Evolutionary conservation across 441 rosid genomes (phyloP).

Genomic region (Bruguiera hainesii): DNA sequence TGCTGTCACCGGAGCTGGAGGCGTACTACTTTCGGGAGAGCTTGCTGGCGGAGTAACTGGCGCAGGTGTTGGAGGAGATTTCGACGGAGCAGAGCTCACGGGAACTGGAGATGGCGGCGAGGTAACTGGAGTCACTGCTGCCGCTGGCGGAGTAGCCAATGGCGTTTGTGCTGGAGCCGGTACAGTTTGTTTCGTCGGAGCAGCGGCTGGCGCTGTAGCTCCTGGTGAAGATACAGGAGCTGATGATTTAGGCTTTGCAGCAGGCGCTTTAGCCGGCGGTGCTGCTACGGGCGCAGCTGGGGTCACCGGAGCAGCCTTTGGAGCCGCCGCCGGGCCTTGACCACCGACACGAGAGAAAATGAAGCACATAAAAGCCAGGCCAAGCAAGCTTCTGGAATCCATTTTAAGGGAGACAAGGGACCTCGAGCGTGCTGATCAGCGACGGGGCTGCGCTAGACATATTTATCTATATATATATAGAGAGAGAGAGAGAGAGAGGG

Average conservation of each 20-base stretch:
- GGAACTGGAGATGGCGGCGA: slow-evolving; percentile 55
- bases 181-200: slow-evolving; percentile 29
- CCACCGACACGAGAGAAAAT: slow-evolving; percentile 71
- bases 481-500: background rate
- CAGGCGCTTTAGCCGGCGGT: slow-evolving; percentile 36
- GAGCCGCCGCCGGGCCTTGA: slow-evolving; percentile 50
- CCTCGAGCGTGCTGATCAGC: background rate
- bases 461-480: slow-evolving; percentile 11
- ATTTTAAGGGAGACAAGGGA: slow-evolving; percentile 23
- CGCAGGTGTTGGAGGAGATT: slow-evolving; percentile 21
- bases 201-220: slow-evolving; percentile 26
- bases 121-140: slow-evolving; percentile 30
- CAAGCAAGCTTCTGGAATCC: slow-evolving; percentile 44
- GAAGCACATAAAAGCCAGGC: slow-evolving; percentile 52
- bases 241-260: slow-evolving; percentile 22
- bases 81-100: slow-evolving; percentile 31
- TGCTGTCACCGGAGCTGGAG: slow-evolving; percentile 10
- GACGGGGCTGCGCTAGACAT: background rate
- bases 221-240: slow-evolving; percentile 50
- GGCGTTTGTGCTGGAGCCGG: slow-evolving; percentile 27
- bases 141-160: slow-evolving; percentile 27
- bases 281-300: slow-evolving; percentile 29
- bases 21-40: slow-evolving; percentile 2
- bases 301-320: slow-evolving; percentile 11
- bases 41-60: slow-evolving; percentile 10